These are phyloP conservation scores for Debaryomyces maramus DNA, from an alignment of 805 yeast species.

Conservation along the genomic window DNA sequence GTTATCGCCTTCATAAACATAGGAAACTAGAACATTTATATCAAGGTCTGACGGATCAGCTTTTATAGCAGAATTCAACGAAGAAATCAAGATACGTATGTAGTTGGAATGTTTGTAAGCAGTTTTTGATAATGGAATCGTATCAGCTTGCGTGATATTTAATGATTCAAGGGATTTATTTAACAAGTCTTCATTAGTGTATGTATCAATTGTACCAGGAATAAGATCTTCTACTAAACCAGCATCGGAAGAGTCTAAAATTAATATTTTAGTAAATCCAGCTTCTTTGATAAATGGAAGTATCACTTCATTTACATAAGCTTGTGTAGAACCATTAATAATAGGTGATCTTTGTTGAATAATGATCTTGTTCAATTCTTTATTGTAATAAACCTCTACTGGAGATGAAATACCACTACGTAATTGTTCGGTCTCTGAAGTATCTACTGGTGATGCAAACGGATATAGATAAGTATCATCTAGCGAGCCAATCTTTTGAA, in stretches of 20 bases:
- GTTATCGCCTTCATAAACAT: conserved; percentile 91
- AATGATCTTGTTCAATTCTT: conserved; percentile 46
- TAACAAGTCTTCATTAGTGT: conserved; percentile 31
- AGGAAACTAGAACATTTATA: conserved; percentile 49
- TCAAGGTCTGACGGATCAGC: conserved; percentile 12
- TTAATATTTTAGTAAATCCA: conserved; percentile 46
- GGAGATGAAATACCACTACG: conserved; percentile 54
- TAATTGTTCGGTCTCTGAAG: conserved; percentile 7
- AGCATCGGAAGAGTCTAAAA: conserved; percentile 74
- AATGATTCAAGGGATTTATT: conserved; percentile 30
- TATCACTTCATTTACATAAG: conserved; percentile 53
- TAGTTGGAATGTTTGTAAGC: conserved; percentile 14
- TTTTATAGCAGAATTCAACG: conserved; percentile 6
- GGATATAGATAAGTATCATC: conserved; percentile 71
- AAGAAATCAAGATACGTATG: conserved; percentile 5
- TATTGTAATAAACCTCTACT: conserved; percentile 60
- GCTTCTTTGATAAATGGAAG: conserved; percentile 46
- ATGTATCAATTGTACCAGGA: conserved; percentile 25
- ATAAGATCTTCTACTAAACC: conserved; percentile 39
- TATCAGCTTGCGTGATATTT: conserved; percentile 16
- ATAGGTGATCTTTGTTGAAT: conserved; percentile 85
- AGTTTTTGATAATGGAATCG: background rate
- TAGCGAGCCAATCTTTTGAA: conserved; percentile 52
- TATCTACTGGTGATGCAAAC: conserved; percentile 77
- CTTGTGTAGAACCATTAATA: conserved; percentile 57